Percentiles rank a stretch among this genome's conserved stretches.
phyloP scores from a whole-genome alignment of 345 rosid species.

The Ceriops decandra region DNA sequence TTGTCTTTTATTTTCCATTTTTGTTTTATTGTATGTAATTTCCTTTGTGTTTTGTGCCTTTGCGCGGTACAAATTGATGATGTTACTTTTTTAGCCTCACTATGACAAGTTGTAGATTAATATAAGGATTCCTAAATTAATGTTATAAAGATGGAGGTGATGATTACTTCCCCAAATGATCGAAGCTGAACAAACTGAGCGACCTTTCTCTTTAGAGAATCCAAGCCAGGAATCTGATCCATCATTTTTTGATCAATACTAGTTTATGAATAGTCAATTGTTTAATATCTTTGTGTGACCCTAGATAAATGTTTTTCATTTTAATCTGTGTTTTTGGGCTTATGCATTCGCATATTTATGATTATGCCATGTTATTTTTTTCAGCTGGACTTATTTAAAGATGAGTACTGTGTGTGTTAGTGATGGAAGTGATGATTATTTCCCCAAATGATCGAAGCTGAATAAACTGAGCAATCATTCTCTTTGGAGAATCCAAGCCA shows the following conservation, averaged over 20 bases:
- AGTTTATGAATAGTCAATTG: neutral
- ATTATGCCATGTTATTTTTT: no score
- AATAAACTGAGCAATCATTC: conserved; percentile 12
- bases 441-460: conserved; percentile 11
- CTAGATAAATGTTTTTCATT: neutral
- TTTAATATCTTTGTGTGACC: neutral
- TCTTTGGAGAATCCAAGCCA: conserved; percentile 5
- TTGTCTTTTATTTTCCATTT: neutral
- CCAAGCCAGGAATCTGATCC: neutral
- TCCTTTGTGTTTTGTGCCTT: no score
- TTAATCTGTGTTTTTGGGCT: neutral
- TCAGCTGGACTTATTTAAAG: no score
- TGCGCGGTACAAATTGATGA: no score
- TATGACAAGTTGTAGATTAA: no score
- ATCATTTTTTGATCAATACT: neutral
- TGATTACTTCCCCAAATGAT: conserved; percentile 12
- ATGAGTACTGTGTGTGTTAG: no score
- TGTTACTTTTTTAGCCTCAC: no score
- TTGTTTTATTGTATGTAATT: neutral
- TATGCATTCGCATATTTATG: no score
- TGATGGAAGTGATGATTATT: conserved; percentile 9
- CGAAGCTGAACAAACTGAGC: conserved; percentile 2
- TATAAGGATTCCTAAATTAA: no score
- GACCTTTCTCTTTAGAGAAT: conserved; percentile 6
- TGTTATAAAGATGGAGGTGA: neutral